Evolutionary conservation across 1,284 basidiomycete species (phyloP).

Genomic region (Ceratobasidium sp.): DNA sequence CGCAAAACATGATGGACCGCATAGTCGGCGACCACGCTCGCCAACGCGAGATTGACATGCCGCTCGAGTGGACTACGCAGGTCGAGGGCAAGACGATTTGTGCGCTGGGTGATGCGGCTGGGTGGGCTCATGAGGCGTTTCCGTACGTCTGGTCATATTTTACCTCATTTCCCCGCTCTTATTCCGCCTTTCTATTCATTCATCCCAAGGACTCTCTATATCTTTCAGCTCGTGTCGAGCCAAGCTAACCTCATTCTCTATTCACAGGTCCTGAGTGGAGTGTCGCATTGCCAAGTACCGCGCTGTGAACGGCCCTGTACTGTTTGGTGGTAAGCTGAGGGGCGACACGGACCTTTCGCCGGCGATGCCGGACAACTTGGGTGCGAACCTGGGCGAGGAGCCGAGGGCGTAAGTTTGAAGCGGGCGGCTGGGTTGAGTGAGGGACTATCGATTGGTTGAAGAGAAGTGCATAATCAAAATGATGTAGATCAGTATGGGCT

Average conservation of each 20-base stretch:
- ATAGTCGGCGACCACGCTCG: slow-evolving; percentile 91
- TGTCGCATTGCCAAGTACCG: slow-evolving; percentile 86
- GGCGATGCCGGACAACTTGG: slow-evolving; percentile 74
- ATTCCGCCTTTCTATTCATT: no score
- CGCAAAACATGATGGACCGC: slow-evolving; percentile 99
- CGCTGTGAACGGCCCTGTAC: slow-evolving; percentile 82
- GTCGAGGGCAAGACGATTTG: slow-evolving; percentile 97
- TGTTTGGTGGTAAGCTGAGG: slow-evolving; percentile 88
- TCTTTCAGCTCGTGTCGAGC: background rate
- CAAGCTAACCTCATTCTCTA: background rate
- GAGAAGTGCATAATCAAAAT: no score
- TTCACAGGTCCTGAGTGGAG: slow-evolving; percentile 83
- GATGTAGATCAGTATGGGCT: no score
- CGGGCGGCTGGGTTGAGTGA: no score
- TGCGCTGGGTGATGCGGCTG: slow-evolving; percentile 96
- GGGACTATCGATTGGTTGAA: no score
- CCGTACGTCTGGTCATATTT: slow-evolving; percentile 62
- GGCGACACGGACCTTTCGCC: slow-evolving; percentile 79
- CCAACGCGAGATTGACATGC: slow-evolving; percentile 96
- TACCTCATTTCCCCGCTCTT: background rate
- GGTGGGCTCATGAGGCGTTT: slow-evolving; percentile 98
- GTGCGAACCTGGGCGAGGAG: slow-evolving; percentile 55
- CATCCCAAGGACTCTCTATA: no score
- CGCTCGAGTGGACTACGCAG: slow-evolving; percentile 89
- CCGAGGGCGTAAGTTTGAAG: slow-evolving; percentile 4